Evolutionary conservation across 495 filamentous ascomycete genomes (phyloP).

Genomic region (Hypoxylon cercidicola): DNA sequence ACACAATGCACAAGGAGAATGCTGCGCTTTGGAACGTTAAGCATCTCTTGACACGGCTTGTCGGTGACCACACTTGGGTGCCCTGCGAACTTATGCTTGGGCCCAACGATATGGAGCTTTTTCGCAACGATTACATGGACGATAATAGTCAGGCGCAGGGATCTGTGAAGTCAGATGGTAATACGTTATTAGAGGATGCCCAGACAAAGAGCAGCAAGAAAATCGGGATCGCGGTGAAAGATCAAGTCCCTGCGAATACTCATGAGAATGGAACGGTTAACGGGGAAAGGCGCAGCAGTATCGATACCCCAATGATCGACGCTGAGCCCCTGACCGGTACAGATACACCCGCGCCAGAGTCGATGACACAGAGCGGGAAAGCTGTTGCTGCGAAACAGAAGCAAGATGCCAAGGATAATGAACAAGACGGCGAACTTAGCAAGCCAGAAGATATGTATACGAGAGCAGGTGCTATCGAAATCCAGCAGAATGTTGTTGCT

Average conservation of each 20-base stretch:
- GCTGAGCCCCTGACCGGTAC: conserved; percentile 12
- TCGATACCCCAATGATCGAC: conserved; percentile 41
- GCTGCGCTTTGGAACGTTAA: conserved; percentile 79
- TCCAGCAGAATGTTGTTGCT: conserved; percentile 1
- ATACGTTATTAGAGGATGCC: conserved; percentile 27
- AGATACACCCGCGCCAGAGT: conserved; percentile 7
- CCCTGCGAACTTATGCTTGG: conserved; percentile 72
- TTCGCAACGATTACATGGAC: conserved; percentile 52
- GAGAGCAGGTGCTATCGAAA: conserved; percentile 5
- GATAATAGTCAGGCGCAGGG: conserved; percentile 29
- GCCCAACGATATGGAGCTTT: conserved; percentile 63
- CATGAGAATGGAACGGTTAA: conserved; percentile 15
- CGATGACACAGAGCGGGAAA: conserved; percentile 8
- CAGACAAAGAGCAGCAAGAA: conserved; percentile 27
- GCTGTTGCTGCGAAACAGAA: conserved; percentile 11
- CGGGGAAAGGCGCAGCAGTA: conserved; percentile 16
- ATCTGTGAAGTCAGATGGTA: conserved; percentile 37
- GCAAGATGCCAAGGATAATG: conserved; percentile 12
- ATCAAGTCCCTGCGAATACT: conserved; percentile 1
- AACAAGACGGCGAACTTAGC: neutral
- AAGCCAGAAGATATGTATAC: conserved; percentile 43
- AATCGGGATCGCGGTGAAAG: conserved; percentile 12
- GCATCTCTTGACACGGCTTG: conserved; percentile 77
- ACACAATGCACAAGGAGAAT: conserved; percentile 80
- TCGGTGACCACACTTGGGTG: conserved; percentile 83